Evolutionary conservation across 352 stramenopile species (phyloP), one percentile per base, ranked within the genome.

Genomic region (Globisporangium spiculum): DNA sequence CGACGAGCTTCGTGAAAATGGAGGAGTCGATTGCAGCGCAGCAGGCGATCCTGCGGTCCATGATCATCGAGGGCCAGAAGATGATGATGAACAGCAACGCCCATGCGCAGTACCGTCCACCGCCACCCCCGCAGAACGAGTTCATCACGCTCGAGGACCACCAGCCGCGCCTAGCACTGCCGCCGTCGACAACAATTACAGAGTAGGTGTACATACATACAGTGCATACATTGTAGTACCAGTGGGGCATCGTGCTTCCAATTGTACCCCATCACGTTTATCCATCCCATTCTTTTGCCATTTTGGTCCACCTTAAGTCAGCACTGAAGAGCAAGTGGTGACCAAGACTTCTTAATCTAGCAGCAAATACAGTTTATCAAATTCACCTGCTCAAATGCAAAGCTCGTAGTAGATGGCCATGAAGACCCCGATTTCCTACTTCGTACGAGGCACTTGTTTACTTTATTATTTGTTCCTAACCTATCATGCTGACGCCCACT

Each of bases 21-120:
- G 83, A 93, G 69, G 80, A 93, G 67, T 84, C 86, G 65, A 93
- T 93, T 61, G 85, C 85, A 1, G 83, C 77, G 7, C 85, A 93
- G 70, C 83, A 93, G 72, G 75, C 81, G 64, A 73, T 93, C 26
- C 61, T 93, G 30, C 79, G 84, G 24, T 89, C 80, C 38, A 91
- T 92, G 80, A 79, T 90, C 66, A 75, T 88, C 69, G 81, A 92
- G 60, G 84, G 84, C 60, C 78, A 91, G 67, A 90, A 90, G 73
- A 91, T 92, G 41, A 89, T 91, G 82, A 63, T 67, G 26, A 60
- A 73, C 48, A 68, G 65, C 62, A 56, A 26, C 46, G 48, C 50
- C 34, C 50, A 48, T 22, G 36, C 52, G 36, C 26, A 54, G n/a
- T 66, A 70, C 34, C 57, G 44, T 3, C 44, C 60, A 27, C 66